These are phyloP conservation scores for Physcomitrium patens DNA, from an alignment of 225 moss, liverwort and hornwort species.

Conservation along the genomic window DNA sequence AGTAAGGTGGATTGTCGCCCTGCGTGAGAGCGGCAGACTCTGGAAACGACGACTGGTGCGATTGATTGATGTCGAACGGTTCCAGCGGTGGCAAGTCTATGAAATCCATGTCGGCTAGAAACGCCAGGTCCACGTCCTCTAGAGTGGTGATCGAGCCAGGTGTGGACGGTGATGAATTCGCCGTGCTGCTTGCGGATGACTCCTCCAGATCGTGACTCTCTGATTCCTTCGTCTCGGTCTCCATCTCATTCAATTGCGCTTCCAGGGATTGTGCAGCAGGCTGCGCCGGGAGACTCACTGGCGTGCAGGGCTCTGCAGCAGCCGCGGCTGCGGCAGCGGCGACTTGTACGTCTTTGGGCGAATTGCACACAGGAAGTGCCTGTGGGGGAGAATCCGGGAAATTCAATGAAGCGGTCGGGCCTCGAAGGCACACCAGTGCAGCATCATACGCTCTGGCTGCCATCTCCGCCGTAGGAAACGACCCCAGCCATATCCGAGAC, in stretches of 20 bases:
- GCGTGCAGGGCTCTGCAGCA: slow-evolving; percentile 52
- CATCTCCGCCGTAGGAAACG: slow-evolving; percentile 56
- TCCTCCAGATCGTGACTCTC: slow-evolving; percentile 17
- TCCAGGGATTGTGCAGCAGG: slow-evolving; percentile 43
- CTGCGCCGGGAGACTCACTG: slow-evolving; percentile 38
- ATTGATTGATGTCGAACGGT: slow-evolving; percentile 21
- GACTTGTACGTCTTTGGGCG: slow-evolving; percentile 45
- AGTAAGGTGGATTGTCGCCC: too few relatives aligned
- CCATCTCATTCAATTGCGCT: slow-evolving; percentile 39
- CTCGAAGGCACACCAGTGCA: slow-evolving; percentile 53
- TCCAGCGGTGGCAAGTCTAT: slow-evolving; percentile 46
- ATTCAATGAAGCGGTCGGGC: slow-evolving; percentile 43
- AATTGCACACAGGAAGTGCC: slow-evolving; percentile 30
- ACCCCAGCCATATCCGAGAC: slow-evolving; percentile 58
- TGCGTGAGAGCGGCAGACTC: too few relatives aligned
- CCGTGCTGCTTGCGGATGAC: slow-evolving; percentile 26
- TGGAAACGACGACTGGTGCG: too few relatives aligned
- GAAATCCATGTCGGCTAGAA: slow-evolving; percentile 40
- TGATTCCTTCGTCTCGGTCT: background rate
- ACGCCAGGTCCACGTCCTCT: slow-evolving; percentile 43
- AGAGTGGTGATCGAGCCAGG: slow-evolving; percentile 7
- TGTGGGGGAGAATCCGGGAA: slow-evolving; percentile 46
- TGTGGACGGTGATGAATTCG: slow-evolving; percentile 18
- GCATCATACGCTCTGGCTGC: slow-evolving; percentile 54
- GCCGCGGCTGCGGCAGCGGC: slow-evolving; percentile 49